Base-by-base conservation (phyloP, 139 green algal genomes). In the Diplosphaera chodatii region DNA sequence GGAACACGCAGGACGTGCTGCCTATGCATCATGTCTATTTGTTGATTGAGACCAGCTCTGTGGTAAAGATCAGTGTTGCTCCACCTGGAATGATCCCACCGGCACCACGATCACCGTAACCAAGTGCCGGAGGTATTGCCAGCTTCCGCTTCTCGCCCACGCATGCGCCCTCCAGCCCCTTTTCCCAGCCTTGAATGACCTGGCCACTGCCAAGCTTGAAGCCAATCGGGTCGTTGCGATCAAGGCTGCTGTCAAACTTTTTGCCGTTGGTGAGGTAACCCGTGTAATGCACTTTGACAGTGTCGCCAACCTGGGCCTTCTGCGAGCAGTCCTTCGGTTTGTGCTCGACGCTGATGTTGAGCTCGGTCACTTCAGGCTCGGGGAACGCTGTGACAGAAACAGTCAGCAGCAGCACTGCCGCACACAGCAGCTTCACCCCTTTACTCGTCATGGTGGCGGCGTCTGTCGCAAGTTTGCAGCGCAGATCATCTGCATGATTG, bases 21-120 rank as follows among this genome's bases (percentile, higher is more conserved):
- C n/a, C n/a, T n/a, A n/a, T n/a, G n/a, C n/a, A n/a, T n/a, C n/a
- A n/a, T n/a, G n/a, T n/a, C n/a, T n/a, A n/a, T n/a, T n/a, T n/a
- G 34, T 62, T 32, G 34, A 76, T 76, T 2, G 63, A 66, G 4
- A 76, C 40, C 4, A 76, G 63, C 40, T 76, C 64, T 63, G 64
- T 70, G 30, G 66, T 64, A 66, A 76, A 76, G 8, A 76, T 37
- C 31, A 71, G 30, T 6, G 40, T 66, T 8, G 40, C 40, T n/a
- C 34, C 3, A n/a, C 13, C 3, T 5, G 48, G 48, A 59, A 59
- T 59, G 16, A 59, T 18, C 10, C 48, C 48, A 18, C 48, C 48
- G 10, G 48, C 48, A 25, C 48, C 48, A 3, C 48, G 48, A 18
- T 59, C 70, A 37, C n/a, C 48, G 48, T 59, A 59, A n/a, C 13